Conservation (phyloP, 78 protist genomes). For the Dictyostelium intermedium region DNA sequence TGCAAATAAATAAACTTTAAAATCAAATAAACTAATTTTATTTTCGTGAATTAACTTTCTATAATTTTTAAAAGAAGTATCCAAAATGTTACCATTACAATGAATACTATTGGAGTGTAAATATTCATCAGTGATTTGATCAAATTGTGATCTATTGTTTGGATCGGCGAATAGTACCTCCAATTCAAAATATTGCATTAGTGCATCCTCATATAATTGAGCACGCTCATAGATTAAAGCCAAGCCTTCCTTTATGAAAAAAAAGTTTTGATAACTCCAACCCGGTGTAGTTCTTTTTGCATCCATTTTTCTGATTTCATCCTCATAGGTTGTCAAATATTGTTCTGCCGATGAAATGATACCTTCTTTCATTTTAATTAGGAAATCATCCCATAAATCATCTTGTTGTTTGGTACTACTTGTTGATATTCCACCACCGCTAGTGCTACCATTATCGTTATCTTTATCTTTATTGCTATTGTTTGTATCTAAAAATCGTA, state of each 20-base stretch:
- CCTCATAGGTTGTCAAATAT: conserved; percentile 47
- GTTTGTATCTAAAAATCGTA: conserved; percentile 38
- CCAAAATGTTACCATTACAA: conserved; percentile 22
- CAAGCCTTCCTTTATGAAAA: conserved; percentile 62
- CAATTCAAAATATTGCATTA: conserved; percentile 67
- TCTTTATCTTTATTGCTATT: not conserved
- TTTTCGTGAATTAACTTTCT: conserved; percentile 38
- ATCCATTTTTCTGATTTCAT: conserved; percentile 62
- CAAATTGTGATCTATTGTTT: conserved; percentile 14
- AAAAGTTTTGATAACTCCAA: conserved; percentile 63
- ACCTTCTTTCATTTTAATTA: conserved; percentile 70
- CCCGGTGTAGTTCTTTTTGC: conserved; percentile 51
- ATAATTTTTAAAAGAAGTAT: conserved; percentile 12
- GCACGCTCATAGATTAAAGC: conserved; percentile 76
- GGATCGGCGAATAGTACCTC: conserved; percentile 47
- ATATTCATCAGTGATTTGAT: not conserved
- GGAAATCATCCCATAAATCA: conserved; percentile 74
- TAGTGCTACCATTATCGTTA: not conserved
- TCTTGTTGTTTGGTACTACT: conserved; percentile 5
- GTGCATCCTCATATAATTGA: conserved; percentile 61
- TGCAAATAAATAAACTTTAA: conserved; percentile 60
- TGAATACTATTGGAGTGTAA: not conserved
- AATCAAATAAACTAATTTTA: conserved; percentile 65
- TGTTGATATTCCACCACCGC: not conserved
- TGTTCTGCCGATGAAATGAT: conserved; percentile 52